phyloP scores from a whole-genome alignment of 2,329 filamentous ascomycete genomes.

The Arthrobotrys sinensis region DNA sequence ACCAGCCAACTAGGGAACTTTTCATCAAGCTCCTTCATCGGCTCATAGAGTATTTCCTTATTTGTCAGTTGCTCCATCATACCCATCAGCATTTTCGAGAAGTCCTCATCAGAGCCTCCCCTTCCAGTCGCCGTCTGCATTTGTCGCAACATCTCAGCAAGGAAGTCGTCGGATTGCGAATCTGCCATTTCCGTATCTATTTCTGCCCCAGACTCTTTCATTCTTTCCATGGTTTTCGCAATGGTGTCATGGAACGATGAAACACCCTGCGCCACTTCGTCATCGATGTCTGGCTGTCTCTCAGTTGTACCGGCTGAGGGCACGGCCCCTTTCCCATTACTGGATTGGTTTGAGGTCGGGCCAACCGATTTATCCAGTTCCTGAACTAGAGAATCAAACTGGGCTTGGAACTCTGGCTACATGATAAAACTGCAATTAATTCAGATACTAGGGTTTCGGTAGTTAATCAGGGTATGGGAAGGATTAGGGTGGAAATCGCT shows the following conservation, averaged over 20 bases:
- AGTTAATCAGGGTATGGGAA: neutral
- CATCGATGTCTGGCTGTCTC: constrained; percentile 63
- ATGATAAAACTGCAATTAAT: constrained; percentile 39
- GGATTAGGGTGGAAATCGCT: neutral
- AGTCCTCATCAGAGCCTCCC: constrained; percentile 81
- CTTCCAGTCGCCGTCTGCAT: constrained; percentile 78
- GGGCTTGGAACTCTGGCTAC: constrained; percentile 78
- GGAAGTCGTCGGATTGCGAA: constrained; percentile 80
- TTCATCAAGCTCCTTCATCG: constrained; percentile 95
- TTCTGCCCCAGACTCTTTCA: constrained; percentile 90
- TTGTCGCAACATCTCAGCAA: constrained; percentile 93
- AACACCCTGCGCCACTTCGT: constrained; percentile 65
- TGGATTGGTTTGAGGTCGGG: constrained; percentile 64
- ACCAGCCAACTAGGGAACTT: constrained; percentile 93
- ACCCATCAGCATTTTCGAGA: constrained; percentile 93
- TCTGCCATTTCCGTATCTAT: constrained; percentile 80
- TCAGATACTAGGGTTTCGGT: constrained; percentile 1
- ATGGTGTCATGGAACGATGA: constrained; percentile 89
- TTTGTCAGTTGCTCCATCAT: constrained; percentile 99
- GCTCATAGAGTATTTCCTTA: constrained; percentile 97
- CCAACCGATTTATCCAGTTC: constrained; percentile 74
- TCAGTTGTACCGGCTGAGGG: constrained; percentile 61
- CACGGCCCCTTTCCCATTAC: constrained; percentile 62
- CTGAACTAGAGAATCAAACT: constrained; percentile 84
- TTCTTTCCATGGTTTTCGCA: constrained; percentile 92